Percentiles rank a stretch among this genome's conserved stretches.
These are phyloP conservation scores for Vickermania spadyakhi DNA, from an alignment of 208 protist genomes.

Conservation along the genomic window DNA sequence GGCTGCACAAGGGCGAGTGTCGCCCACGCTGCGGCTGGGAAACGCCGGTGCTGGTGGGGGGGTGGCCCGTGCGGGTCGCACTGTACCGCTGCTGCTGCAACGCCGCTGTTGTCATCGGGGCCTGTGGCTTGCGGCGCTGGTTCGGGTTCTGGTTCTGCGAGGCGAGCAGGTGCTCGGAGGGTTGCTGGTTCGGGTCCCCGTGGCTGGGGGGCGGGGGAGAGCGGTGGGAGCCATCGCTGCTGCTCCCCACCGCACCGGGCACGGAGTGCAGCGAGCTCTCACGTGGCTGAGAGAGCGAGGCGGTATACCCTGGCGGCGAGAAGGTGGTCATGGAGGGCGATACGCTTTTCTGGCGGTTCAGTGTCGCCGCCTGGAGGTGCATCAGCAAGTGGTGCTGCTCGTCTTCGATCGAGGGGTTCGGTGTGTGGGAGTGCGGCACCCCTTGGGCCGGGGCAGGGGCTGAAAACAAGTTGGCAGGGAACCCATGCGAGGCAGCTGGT, in stretches of 20 bases:
- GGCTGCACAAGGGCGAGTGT: too few species aligned
- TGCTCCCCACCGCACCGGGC: background rate
- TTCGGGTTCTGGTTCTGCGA: background rate
- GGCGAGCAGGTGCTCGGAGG: too few species aligned
- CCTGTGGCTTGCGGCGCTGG: background rate
- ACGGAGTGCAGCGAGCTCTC: background rate
- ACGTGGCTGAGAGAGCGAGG: background rate
- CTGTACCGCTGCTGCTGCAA: background rate
- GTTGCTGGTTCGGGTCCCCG: background rate
- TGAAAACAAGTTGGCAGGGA: background rate
- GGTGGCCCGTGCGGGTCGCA: background rate
- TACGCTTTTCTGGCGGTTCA: background rate
- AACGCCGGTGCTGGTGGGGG: background rate
- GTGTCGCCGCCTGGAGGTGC: constrained; percentile 1
- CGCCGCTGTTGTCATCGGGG: background rate
- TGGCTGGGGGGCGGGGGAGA: background rate
- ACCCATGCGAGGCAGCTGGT: background rate
- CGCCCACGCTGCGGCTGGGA: background rate
- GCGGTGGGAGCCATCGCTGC: background rate
- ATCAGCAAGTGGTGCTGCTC: background rate
- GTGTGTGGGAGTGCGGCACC: background rate
- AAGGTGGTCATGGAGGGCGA: background rate
- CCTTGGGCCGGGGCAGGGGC: background rate
- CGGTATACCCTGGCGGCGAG: background rate
- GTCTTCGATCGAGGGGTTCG: background rate